These are phyloP conservation scores for Celoporthe dispersa DNA, from an alignment of 2,329 filamentous ascomycete species.

Conservation along the genomic window DNA sequence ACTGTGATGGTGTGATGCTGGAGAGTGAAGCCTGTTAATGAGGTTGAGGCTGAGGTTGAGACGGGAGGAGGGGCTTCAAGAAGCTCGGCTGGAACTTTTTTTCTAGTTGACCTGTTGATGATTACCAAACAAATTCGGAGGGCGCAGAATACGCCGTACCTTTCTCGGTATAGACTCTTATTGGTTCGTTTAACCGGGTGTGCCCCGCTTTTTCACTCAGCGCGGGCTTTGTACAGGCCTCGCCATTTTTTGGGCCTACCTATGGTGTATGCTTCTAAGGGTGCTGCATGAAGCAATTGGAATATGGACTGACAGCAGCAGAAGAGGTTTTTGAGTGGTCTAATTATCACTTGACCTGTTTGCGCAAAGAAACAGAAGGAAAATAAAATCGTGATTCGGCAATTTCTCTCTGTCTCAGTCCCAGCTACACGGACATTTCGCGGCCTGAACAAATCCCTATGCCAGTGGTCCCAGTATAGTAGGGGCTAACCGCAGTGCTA, in stretches of 20 bases:
- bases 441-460: background rate
- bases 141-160: background rate
- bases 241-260: background rate
- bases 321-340: background rate
- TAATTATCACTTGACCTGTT: background rate
- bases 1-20: background rate
- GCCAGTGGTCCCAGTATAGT: background rate
- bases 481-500: background rate
- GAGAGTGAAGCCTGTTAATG: background rate
- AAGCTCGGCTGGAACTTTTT: conserved; percentile 28
- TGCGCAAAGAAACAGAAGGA: background rate
- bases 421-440: background rate
- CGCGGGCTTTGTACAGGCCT: background rate
- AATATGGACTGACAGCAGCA: background rate
- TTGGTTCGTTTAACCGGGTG: background rate
- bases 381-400: no score
- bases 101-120: conserved; percentile 16
- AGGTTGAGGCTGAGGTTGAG: background rate
- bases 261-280: background rate
- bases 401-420: background rate
- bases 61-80: conserved; percentile 29
- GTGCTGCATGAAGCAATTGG: background rate
- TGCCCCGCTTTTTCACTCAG: background rate
- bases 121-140: conserved; percentile 9
- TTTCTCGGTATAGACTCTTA: background rate